phyloP scores from a whole-genome alignment of 225 moss, liverwort and hornwort species.

The Rhytidiadelphus loreus region DNA sequence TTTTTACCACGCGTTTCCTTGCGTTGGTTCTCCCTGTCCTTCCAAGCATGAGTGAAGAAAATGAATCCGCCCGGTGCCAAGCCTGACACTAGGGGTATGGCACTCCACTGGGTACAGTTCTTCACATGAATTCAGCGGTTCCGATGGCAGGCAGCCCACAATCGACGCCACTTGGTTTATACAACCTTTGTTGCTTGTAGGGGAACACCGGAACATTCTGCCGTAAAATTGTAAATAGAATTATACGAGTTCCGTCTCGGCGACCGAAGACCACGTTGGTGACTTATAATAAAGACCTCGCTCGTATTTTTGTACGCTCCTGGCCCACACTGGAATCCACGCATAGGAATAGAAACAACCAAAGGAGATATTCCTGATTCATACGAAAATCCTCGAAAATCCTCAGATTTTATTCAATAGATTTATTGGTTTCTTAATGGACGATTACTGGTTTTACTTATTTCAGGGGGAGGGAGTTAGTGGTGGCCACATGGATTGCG shows the following conservation, averaged over 20 bases:
- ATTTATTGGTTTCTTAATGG: neutral
- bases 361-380: neutral
- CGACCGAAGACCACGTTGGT: neutral
- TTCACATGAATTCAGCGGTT: neutral
- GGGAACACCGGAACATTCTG: constrained; percentile 37
- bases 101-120: neutral
- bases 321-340: neutral
- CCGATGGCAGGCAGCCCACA: neutral
- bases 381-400: constrained; percentile 3
- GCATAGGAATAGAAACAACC: constrained; percentile 15
- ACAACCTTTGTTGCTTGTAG: neutral
- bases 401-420: neutral
- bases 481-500: neutral
- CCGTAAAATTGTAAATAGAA: neutral
- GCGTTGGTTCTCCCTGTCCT: neutral
- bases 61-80: neutral
- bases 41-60: neutral
- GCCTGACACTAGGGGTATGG: neutral
- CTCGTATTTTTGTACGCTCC: neutral
- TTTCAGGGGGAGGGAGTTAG: neutral
- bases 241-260: neutral
- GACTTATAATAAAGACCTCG: neutral
- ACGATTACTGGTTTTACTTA: neutral
- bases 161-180: neutral
- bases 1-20: neutral